phyloP scores from a whole-genome alignment of 306 rosid species.

The Quercus rubra region DNA sequence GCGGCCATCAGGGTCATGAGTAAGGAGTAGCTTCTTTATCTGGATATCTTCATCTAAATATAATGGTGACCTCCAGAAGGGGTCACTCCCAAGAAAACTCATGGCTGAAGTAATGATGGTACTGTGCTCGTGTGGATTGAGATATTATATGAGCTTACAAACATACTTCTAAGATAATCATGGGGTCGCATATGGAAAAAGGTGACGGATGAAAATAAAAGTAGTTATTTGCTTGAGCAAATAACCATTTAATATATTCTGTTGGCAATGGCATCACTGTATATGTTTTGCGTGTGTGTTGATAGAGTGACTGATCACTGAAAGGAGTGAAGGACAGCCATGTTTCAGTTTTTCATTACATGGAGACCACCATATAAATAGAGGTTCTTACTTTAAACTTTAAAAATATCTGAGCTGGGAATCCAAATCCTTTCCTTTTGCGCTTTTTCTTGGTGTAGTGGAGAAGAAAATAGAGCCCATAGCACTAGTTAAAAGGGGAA shows the following conservation, averaged over 20 bases:
- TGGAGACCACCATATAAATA: too few relatives aligned
- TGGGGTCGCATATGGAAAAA: background rate
- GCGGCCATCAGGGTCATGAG: conserved; percentile 65
- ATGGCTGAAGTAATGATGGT: conserved; percentile 25
- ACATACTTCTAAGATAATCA: background rate
- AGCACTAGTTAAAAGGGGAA: background rate
- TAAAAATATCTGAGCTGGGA: conserved; percentile 20
- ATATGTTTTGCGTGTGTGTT: background rate
- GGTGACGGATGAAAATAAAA: conserved; percentile 4
- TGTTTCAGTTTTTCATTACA: background rate
- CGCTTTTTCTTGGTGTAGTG: background rate
- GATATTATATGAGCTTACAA: background rate
- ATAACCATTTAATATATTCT: background rate
- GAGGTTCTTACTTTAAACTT: background rate
- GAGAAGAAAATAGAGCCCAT: background rate
- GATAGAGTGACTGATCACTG: background rate
- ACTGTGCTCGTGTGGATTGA: background rate
- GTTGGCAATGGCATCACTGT: background rate
- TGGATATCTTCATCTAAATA: conserved; percentile 30
- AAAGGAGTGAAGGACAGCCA: background rate
- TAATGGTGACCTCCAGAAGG: conserved; percentile 20
- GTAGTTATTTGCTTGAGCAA: conserved; percentile 17
- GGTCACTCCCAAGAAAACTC: conserved; percentile 27
- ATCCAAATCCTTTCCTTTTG: conserved; percentile 14
- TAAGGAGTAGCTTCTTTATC: conserved; percentile 50